A percentile compares a stretch with the other conserved stretches of the same genome.
These are phyloP conservation scores for Aspergillus viridinutans DNA, from an alignment of 2,329 filamentous ascomycete genomes.

Conservation along the genomic window DNA sequence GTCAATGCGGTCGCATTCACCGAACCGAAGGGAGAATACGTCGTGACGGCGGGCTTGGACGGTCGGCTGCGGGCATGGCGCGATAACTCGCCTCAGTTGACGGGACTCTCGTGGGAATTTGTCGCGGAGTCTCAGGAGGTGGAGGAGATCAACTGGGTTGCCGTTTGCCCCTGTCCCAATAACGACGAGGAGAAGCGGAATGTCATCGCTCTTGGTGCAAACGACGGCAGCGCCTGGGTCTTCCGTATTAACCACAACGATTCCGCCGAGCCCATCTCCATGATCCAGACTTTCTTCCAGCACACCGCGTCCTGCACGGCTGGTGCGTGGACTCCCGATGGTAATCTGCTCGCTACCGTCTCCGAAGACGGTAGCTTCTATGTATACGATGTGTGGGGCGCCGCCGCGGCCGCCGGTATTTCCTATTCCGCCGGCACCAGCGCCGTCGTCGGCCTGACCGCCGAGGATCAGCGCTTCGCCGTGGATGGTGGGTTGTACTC, in stretches of 20 bases:
- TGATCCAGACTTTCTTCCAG: constrained; percentile 87
- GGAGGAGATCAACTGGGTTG: constrained; percentile 90
- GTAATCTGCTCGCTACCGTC: constrained; percentile 79
- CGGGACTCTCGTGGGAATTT: constrained; percentile 58
- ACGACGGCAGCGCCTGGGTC: constrained; percentile 91
- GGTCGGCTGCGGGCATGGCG: constrained; percentile 73
- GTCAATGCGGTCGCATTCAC: constrained; percentile 86
- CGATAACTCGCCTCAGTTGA: constrained; percentile 43
- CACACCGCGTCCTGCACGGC: constrained; percentile 84
- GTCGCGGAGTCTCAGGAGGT: constrained; percentile 81
- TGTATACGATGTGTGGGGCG: constrained; percentile 88
- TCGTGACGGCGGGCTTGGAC: constrained; percentile 84
- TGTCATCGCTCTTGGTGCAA: constrained; percentile 79
- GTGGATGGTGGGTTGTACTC: constrained; percentile 90
- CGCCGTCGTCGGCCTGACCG: constrained; percentile 71
- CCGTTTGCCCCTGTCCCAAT: constrained; percentile 63
- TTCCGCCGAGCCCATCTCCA: constrained; percentile 61
- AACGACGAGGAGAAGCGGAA: constrained; percentile 60
- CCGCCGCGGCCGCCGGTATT: constrained; percentile 63
- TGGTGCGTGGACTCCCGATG: constrained; percentile 85
- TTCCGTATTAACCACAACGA: constrained; percentile 75
- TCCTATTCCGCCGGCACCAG: constrained; percentile 53
- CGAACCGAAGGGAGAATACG: constrained; percentile 72
- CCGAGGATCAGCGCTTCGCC: constrained; percentile 80
- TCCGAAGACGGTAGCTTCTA: constrained; percentile 84